phyloP scores from a whole-genome alignment of 2,329 filamentous ascomycete genomes.

The Falciphora oryzae region DNA sequence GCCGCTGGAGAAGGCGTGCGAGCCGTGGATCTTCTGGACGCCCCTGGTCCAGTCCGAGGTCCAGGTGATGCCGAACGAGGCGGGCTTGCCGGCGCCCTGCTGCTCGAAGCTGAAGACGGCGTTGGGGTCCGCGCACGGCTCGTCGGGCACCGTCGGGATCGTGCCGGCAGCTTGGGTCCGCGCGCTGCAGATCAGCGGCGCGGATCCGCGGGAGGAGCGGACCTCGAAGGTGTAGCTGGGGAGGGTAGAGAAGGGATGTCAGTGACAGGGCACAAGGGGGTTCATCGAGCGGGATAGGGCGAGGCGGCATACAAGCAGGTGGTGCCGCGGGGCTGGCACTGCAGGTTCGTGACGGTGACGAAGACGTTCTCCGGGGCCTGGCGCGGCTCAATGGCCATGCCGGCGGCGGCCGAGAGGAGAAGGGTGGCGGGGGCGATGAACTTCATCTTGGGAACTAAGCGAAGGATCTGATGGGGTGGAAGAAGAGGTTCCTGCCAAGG shows the following conservation, averaged over 20 bases:
- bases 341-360: conserved; percentile 8
- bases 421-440: conserved; percentile 12
- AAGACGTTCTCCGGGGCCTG: conserved; percentile 10
- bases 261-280: neutral
- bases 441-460: conserved; percentile 12
- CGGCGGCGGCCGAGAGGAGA: conserved; percentile 10
- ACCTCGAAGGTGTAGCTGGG: conserved; percentile 8
- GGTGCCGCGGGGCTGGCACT: conserved; percentile 9
- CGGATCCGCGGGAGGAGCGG: conserved; percentile 2
- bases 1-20: conserved; percentile 1
- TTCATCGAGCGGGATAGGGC: neutral
- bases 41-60: conserved; percentile 4
- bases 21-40: conserved; percentile 8
- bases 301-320: conserved; percentile 2
- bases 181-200: conserved; percentile 7
- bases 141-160: conserved; percentile 6
- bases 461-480: neutral
- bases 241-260: neutral
- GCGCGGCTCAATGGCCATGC: conserved; percentile 13
- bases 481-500: too few relatives aligned
- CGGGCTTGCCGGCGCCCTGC: conserved; percentile 4
- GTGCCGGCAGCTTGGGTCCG: conserved; percentile 2
- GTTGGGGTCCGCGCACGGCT: conserved; percentile 9
- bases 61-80: conserved; percentile 7
- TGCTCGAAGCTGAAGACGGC: conserved; percentile 3